These are phyloP conservation scores for Cucumis variabilis DNA, from an alignment of 331 rosid genomes.

Conservation along the genomic window DNA sequence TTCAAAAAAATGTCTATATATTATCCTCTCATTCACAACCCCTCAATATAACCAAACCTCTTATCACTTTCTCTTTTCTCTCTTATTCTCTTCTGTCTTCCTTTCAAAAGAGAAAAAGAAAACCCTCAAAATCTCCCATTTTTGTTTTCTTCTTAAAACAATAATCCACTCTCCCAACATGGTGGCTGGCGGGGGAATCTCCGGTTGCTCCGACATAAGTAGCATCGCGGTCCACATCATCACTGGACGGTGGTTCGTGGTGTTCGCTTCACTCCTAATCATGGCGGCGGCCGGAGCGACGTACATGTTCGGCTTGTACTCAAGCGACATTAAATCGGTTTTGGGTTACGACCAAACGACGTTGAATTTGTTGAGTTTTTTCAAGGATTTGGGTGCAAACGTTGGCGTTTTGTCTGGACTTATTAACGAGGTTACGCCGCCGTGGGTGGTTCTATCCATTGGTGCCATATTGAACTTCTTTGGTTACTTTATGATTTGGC, in stretches of 20 bases:
- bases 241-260: conserved; percentile 56
- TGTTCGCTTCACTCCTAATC: conserved; percentile 55
- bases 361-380: conserved; percentile 54
- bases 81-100: too few relatives aligned
- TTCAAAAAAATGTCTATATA: neutral
- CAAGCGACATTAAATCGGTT: conserved; percentile 41
- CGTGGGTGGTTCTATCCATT: conserved; percentile 58
- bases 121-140: too few relatives aligned
- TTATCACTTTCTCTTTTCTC: neutral
- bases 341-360: conserved; percentile 60
- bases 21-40: neutral
- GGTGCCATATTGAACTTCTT: conserved; percentile 55
- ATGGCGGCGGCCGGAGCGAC: conserved; percentile 67
- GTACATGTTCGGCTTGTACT: conserved; percentile 55
- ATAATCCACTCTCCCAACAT: conserved; percentile 5
- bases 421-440: conserved; percentile 60
- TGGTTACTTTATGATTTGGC: conserved; percentile 68
- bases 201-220: conserved; percentile 25
- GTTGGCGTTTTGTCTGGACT: conserved; percentile 63
- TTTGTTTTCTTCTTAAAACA: neutral
- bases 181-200: conserved; percentile 34
- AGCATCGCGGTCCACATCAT: conserved; percentile 43
- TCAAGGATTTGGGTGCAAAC: conserved; percentile 59
- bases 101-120: too few relatives aligned
- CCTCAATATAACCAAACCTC: neutral